Conservation (phyloP, 441 rosid genomes). For the Francoa sonchifolia region DNA sequence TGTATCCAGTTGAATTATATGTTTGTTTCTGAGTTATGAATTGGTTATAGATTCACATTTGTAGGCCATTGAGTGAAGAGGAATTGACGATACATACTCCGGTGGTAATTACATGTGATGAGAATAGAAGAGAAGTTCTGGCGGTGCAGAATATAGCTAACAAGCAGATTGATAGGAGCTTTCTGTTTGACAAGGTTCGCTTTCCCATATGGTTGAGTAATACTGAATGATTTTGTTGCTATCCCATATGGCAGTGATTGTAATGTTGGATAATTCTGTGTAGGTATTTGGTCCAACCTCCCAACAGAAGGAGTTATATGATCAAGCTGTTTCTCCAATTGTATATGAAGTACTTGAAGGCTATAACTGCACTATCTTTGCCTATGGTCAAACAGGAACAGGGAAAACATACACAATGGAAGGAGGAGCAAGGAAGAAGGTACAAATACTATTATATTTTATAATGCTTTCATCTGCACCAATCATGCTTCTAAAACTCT, state of each 20-base stretch:
- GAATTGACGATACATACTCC: conserved; percentile 67
- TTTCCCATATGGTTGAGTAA: neutral
- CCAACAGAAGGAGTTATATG: conserved; percentile 71
- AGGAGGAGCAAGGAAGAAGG: conserved; percentile 96
- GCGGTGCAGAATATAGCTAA: conserved; percentile 81
- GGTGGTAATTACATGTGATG: conserved; percentile 75
- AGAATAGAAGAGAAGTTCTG: conserved; percentile 69
- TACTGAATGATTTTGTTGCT: neutral
- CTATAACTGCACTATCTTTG: conserved; percentile 95
- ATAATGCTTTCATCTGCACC: no score
- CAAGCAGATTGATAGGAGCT: conserved; percentile 92
- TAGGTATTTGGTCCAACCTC: conserved; percentile 95
- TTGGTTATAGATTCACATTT: conserved; percentile 4
- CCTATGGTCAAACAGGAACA: conserved; percentile 98
- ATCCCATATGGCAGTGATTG: neutral
- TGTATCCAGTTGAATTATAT: neutral
- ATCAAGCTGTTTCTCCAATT: conserved; percentile 78
- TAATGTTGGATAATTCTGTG: conserved; percentile 5
- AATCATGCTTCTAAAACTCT: no score
- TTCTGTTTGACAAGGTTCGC: conserved; percentile 82
- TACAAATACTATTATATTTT: no score
- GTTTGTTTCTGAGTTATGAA: neutral
- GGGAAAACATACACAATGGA: conserved; percentile 99
- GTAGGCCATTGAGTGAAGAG: conserved; percentile 83
- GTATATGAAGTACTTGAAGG: conserved; percentile 95